Evolutionary conservation across 176 grass and related monocot species (phyloP), one percentile per base, ranked within the genome.

Genomic region (Carex myosuroides): DNA sequence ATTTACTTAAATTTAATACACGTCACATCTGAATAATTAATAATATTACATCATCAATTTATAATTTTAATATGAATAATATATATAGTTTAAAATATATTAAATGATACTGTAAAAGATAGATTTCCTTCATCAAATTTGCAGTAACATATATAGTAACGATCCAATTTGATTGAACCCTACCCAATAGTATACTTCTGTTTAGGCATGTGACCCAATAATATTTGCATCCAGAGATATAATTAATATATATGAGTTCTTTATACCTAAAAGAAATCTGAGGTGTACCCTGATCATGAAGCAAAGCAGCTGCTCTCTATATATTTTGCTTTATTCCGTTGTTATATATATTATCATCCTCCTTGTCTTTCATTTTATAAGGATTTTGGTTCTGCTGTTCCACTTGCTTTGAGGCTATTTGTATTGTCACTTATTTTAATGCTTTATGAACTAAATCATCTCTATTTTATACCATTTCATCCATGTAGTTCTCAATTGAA

Each of bases 301-400:
- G 80, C 80, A 83, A 83, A 52, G 80, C 42, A 53, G 11, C 46
- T 67, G 80, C 68, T 83, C 80, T 83, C 17, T 64, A 39, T 39
- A 39, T 39, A 5, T 2, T 2, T 21, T 14, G 2, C 79, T 69
- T 83, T 83, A 83, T 83, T 83, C 80, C 80, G 52, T 50, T 22
- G 33, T 10, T 64, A 32, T 64, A 39, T 39, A 39, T 39, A 39
- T 30, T 17, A 54, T 68, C 62, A 39, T 81, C 6, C 32, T 54
- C 9, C 54, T 1, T 64, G 46, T 46, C 42, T 66, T 83, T 83
- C 29, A 64, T 30, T 30, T 13, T n/a, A 60, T 64, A n/a, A 50
- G 6, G 37, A 0, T 24, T 52, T 83, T 35, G 18, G 62, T 82
- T 82, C 20, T 82, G 12, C 7, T 48, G 30, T 48, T 66, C 41